Base-by-base conservation (phyloP, 176 grass and related monocot species). In the Zoysia japonica region DNA sequence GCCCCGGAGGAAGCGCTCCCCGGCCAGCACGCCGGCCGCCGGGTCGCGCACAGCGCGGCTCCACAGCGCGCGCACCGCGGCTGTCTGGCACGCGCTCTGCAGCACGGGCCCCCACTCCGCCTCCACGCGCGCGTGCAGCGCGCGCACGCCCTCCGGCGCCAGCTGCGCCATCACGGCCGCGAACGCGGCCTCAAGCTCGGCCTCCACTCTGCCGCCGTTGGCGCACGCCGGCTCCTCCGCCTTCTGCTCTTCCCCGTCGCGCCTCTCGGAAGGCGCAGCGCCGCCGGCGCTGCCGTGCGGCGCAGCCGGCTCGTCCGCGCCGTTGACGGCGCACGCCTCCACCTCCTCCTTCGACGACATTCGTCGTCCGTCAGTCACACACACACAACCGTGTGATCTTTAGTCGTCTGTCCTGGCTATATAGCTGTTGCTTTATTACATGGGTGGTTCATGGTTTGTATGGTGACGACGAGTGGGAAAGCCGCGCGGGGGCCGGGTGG, bases 81-180 rank as follows among this genome's bases (percentile, higher is more conserved):
- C 95, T 79, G 92, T 98, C 92, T 98, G 95, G 83, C 95, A 94
- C 56, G 95, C 89, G 75, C 88, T 94, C 85, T 89, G 90, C 81
- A 90, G 89, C 71, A 98, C 79, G 45, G 81, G 90, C 0, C 79
- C 85, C 95, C 95, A 98, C 80, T 94, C 88, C 20, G 70, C 84
- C 35, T 94, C 90, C 74, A 94, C 85, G 20, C 85, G 63, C 65
- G 83, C 77, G 77, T 98, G 95, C 88, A 98, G 79, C 53, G 80
- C 83, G n/a, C 85, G 83, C 37, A 94, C 88, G 10, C 78, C 73
- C 57, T 87, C 92, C 57, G 89, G 69, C 50, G 87, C 89, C 57
- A 90, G 71, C 87, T 69, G 81, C 70, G 57, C 70, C 86, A 88
- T 68, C 81, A 8, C 86, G 41, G 63, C 82, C 56, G 66, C 71